Conservation (phyloP, 1,284 basidiomycete species). For the Amylostereum areolatum region DNA sequence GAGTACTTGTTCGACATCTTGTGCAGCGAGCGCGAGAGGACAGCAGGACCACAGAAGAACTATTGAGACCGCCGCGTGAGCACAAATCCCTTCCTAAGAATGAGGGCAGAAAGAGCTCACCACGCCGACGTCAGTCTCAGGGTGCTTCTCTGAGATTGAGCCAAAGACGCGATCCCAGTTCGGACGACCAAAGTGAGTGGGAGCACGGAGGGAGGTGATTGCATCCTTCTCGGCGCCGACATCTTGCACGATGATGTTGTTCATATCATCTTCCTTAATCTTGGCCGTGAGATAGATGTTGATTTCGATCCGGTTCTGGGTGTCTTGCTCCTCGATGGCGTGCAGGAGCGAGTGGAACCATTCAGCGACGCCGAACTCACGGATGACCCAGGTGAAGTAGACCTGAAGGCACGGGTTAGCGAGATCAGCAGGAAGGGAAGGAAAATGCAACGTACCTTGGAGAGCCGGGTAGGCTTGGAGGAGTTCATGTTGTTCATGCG, state of each 20-base stretch:
- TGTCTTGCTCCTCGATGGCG: slow-evolving; percentile 89
- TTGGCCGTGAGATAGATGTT: slow-evolving; percentile 88
- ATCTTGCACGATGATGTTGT: slow-evolving; percentile 84
- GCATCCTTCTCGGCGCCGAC: slow-evolving; percentile 87
- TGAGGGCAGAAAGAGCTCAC: slow-evolving; percentile 25
- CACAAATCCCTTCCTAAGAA: background rate
- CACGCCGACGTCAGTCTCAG: slow-evolving; percentile 81
- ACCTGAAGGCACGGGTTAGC: slow-evolving; percentile 31
- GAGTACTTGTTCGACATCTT: slow-evolving; percentile 81
- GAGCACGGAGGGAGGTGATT: slow-evolving; percentile 77
- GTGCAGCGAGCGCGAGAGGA: slow-evolving; percentile 67
- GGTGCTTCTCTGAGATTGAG: slow-evolving; percentile 72
- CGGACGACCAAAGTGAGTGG: slow-evolving; percentile 91
- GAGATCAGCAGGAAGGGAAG: background rate
- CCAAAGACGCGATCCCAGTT: slow-evolving; percentile 86
- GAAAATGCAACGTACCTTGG: slow-evolving; percentile 36
- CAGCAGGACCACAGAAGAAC: slow-evolving; percentile 80
- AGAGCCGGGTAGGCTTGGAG: slow-evolving; percentile 68
- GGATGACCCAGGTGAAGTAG: slow-evolving; percentile 87
- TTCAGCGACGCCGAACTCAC: slow-evolving; percentile 79
- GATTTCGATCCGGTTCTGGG: slow-evolving; percentile 78
- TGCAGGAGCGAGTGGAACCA: slow-evolving; percentile 93
- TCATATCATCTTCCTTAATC: slow-evolving; percentile 85
- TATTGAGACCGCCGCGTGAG: slow-evolving; percentile 16
- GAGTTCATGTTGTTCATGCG: slow-evolving; percentile 79